These are phyloP conservation scores for Acanthamoeba healyi DNA, from an alignment of 208 protist species.

Conservation along the genomic window DNA sequence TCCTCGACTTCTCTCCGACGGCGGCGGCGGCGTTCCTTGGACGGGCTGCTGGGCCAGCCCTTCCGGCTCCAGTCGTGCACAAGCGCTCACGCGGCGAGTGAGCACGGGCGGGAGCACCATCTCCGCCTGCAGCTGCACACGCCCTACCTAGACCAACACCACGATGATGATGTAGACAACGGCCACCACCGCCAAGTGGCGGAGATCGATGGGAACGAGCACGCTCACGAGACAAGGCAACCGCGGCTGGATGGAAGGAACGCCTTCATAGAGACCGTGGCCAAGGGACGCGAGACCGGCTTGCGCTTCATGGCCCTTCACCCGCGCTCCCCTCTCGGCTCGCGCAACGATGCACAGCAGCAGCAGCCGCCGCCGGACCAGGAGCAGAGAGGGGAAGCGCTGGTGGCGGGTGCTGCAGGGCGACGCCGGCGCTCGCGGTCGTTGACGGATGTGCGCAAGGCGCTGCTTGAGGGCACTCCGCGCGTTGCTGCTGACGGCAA, in stretches of 20 bases:
- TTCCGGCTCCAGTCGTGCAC: neutral
- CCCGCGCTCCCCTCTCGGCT: too few relatives aligned
- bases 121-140: neutral
- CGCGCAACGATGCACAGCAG: too few relatives aligned
- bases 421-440: neutral
- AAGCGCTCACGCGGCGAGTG: too few relatives aligned
- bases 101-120: neutral
- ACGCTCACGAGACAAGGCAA: neutral
- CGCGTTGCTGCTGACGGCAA: neutral
- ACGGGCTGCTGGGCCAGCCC: constrained; percentile 1
- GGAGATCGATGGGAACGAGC: too few relatives aligned
- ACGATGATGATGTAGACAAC: too few relatives aligned
- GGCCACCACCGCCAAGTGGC: too few relatives aligned
- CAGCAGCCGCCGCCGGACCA: too few relatives aligned
- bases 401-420: neutral
- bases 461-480: neutral
- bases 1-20: neutral
- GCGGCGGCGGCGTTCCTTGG: neutral
- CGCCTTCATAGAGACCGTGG: neutral
- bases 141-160: neutral
- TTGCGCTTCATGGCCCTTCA: too few relatives aligned
- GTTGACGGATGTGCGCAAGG: neutral
- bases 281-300: too few relatives aligned
- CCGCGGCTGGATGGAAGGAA: neutral
- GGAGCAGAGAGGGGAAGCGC: too few relatives aligned